phyloP scores from a whole-genome alignment of 1,139 yeast species.

The Chernovozyma aurita region DNA sequence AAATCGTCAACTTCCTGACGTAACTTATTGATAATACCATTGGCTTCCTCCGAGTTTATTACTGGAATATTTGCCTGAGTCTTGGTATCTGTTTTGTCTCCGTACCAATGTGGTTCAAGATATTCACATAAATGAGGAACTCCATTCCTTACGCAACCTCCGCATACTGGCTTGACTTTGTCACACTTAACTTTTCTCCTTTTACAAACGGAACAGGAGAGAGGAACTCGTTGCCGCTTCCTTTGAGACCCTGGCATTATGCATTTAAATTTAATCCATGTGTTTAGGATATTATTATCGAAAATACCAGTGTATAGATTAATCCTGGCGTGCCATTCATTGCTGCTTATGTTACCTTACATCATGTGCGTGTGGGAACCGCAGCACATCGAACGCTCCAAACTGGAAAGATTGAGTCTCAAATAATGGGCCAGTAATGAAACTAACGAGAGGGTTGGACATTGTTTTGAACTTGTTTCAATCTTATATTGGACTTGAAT shows the following conservation, averaged over 20 bases:
- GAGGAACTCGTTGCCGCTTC: slow-evolving; percentile 31
- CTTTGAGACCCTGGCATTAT: not conserved
- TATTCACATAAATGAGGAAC: slow-evolving; percentile 42
- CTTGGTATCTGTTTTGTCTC: slow-evolving; percentile 1
- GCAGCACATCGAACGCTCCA: too few relatives aligned
- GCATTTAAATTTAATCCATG: not conserved
- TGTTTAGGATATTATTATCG: not conserved
- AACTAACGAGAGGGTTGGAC: too few relatives aligned
- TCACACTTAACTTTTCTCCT: slow-evolving; percentile 46
- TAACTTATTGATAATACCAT: slow-evolving; percentile 21
- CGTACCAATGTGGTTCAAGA: slow-evolving; percentile 39
- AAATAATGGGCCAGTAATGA: too few relatives aligned
- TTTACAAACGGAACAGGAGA: slow-evolving; percentile 40
- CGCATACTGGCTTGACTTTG: slow-evolving; percentile 38
- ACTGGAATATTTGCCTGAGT: not conserved
- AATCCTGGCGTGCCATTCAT: too few relatives aligned
- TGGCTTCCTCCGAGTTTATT: not conserved
- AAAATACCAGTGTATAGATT: too few relatives aligned
- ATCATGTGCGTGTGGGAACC: too few relatives aligned
- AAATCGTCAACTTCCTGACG: slow-evolving; percentile 34
- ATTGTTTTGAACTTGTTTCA: too few relatives aligned
- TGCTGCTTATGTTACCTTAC: too few relatives aligned
- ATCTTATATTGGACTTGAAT: too few relatives aligned
- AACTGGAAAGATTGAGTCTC: too few relatives aligned
- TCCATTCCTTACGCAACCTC: slow-evolving; percentile 40